Percentiles rank a stretch among this genome's conserved stretches.
phyloP scores from a whole-genome alignment of 2,329 filamentous ascomycete species.

The Cercospora sojina region DNA sequence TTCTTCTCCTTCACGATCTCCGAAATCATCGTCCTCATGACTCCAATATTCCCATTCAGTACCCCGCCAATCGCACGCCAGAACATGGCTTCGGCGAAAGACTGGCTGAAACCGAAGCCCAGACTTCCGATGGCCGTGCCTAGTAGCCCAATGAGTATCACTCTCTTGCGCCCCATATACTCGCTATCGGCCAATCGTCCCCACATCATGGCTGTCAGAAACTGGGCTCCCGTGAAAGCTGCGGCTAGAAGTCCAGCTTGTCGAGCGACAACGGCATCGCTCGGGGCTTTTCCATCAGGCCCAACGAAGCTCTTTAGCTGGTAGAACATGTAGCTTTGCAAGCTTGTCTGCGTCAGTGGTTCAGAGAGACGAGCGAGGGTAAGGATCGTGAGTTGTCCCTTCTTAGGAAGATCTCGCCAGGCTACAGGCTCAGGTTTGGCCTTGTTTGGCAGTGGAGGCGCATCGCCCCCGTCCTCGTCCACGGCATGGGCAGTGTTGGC shows the following conservation, averaged over 20 bases:
- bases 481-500: slow-evolving; percentile 14
- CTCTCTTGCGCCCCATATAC: slow-evolving; percentile 66
- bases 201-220: slow-evolving; percentile 80
- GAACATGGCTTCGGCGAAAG: slow-evolving; percentile 60
- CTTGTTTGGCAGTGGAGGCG: slow-evolving; percentile 17
- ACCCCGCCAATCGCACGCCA: slow-evolving; percentile 67
- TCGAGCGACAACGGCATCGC: slow-evolving; percentile 64
- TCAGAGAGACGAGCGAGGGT: slow-evolving; percentile 78
- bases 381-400: slow-evolving; percentile 73
- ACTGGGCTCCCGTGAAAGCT: slow-evolving; percentile 78
- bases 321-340: slow-evolving; percentile 82
- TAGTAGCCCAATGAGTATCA: slow-evolving; percentile 72
- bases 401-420: slow-evolving; percentile 73
- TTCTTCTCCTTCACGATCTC: slow-evolving; percentile 71
- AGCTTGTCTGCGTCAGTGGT: slow-evolving; percentile 74
- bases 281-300: slow-evolving; percentile 45
- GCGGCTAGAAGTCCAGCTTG: slow-evolving; percentile 77
- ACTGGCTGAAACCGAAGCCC: slow-evolving; percentile 67
- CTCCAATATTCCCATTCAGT: slow-evolving; percentile 70
- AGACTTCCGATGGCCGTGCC: slow-evolving; percentile 67
- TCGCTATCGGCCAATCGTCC: slow-evolving; percentile 67
- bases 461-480: slow-evolving; percentile 25
- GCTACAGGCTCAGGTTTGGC: slow-evolving; percentile 54
- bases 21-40: slow-evolving; percentile 72
- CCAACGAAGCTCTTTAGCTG: slow-evolving; percentile 72